Evolutionary conservation across 75 land plant species (phyloP).

Genomic region (Sequoiadendron giganteum): DNA sequence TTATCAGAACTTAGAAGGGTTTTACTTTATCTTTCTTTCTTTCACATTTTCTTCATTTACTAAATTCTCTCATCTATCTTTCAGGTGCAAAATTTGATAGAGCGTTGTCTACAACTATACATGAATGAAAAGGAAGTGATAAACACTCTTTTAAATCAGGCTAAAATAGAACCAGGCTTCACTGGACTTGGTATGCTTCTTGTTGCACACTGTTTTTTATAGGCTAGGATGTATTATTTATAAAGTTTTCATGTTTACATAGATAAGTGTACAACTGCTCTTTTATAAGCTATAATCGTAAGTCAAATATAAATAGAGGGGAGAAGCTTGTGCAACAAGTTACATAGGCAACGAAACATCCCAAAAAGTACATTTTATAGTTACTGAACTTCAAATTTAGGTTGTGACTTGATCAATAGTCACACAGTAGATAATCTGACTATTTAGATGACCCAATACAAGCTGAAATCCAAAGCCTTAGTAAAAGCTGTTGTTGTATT

Average conservation of each 20-base stretch:
- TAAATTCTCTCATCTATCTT: slow-evolving; percentile 8
- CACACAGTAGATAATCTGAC: background rate
- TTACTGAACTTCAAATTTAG: background rate
- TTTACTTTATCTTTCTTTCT: background rate
- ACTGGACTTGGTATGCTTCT: slow-evolving; percentile 77
- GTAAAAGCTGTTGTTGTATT: background rate
- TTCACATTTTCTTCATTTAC: background rate
- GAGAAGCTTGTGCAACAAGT: background rate
- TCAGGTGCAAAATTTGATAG: slow-evolving; percentile 97
- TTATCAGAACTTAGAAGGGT: background rate
- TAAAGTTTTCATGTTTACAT: background rate
- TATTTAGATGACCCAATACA: background rate
- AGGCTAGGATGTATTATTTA: background rate
- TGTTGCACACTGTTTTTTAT: background rate
- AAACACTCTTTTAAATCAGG: slow-evolving; percentile 70
- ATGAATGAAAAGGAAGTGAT: slow-evolving; percentile 93
- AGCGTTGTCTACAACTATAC: slow-evolving; percentile 91
- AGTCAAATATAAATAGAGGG: background rate
- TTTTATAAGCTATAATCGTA: background rate
- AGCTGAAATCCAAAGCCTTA: background rate
- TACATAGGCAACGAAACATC: background rate
- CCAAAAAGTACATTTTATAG: background rate
- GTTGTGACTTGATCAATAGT: background rate
- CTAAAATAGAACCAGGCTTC: slow-evolving; percentile 93
- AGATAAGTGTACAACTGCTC: background rate